Percentiles rank a stretch among this genome's conserved stretches.
These are phyloP conservation scores for Mycena alexandri DNA, from an alignment of 768 basidiomycete species.

Conservation along the genomic window DNA sequence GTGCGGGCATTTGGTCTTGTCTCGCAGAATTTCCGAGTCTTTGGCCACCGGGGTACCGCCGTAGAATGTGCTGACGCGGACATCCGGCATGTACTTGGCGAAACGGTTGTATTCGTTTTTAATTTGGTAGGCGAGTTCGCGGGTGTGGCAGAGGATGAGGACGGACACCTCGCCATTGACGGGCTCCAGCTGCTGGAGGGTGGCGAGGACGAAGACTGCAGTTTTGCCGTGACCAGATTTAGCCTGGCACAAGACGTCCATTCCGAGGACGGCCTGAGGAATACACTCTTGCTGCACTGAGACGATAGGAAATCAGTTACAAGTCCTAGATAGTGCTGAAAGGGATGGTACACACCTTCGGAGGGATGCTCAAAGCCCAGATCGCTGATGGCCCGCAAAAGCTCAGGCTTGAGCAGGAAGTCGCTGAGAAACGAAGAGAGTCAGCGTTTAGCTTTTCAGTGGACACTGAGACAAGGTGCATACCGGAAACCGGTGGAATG, in stretches of 20 bases:
- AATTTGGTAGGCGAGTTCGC: conserved; percentile 99
- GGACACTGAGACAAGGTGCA: conserved; percentile 40
- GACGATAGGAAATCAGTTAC: conserved; percentile 8
- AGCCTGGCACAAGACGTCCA: conserved; percentile 99
- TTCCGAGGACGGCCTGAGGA: conserved; percentile 98
- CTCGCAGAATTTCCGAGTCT: conserved; percentile 93
- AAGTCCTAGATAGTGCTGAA: not conserved
- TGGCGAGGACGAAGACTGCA: conserved; percentile 98
- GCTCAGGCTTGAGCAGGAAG: conserved; percentile 97
- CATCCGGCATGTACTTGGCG: conserved; percentile 99
- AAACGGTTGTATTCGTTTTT: conserved; percentile 99
- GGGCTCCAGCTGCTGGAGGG: conserved; percentile 97
- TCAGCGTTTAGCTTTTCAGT: conserved; percentile 19
- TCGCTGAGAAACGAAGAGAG: conserved; percentile 69
- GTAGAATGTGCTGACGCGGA: conserved; percentile 97
- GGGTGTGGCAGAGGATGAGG: conserved; percentile 98
- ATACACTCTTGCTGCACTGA: conserved; percentile 99
- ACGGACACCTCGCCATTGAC: conserved; percentile 98
- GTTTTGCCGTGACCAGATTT: conserved; percentile 99
- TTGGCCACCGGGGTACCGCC: conserved; percentile 96
- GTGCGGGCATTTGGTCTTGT: conserved; percentile 98
- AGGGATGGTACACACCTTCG: conserved; percentile 74
- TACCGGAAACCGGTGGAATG: conserved; percentile 99
- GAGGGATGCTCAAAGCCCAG: conserved; percentile 99
- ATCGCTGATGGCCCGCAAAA: conserved; percentile 97